A percentile compares a stretch with the other conserved stretches of the same genome.
Evolutionary conservation across 371 early-diverging fungal genomes (phyloP).

Genomic region (Mortierella sp.): DNA sequence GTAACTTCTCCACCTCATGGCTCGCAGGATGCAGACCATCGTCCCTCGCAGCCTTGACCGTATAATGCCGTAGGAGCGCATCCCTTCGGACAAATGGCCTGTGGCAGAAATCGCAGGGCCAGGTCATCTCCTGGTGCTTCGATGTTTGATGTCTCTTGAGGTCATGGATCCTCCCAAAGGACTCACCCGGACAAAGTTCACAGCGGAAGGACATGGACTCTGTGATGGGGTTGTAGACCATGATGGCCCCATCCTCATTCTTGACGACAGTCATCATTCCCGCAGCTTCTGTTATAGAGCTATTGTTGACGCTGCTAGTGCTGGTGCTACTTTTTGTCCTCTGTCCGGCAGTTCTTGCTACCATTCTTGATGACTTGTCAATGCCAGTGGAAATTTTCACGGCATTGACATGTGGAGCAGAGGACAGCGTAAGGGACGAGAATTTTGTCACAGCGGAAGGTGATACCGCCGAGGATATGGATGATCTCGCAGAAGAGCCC

Average conservation of each 20-base stretch:
- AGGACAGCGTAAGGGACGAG: too few relatives aligned
- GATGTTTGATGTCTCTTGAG: conserved; percentile 50
- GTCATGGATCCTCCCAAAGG: conserved; percentile 53
- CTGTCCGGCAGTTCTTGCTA: too few relatives aligned
- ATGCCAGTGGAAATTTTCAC: too few relatives aligned
- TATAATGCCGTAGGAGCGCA: conserved; percentile 48
- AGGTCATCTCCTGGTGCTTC: conserved; percentile 54
- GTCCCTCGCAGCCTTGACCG: conserved; percentile 51
- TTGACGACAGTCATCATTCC: conserved; percentile 16
- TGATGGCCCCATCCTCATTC: conserved; percentile 39
- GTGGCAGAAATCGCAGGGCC: conserved; percentile 54
- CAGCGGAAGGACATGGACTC: conserved; percentile 45
- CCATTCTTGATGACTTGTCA: too few relatives aligned
- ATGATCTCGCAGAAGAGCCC: neutral
- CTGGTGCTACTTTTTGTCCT: too few relatives aligned
- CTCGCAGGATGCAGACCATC: conserved; percentile 49
- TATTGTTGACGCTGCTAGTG: neutral
- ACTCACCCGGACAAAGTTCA: conserved; percentile 41
- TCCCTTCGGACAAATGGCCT: conserved; percentile 51
- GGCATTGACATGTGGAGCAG: too few relatives aligned
- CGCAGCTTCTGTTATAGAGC: neutral
- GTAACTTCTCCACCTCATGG: conserved; percentile 41
- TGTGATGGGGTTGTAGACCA: conserved; percentile 42
- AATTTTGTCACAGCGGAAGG: too few relatives aligned
- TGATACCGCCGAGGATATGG: neutral